A percentile compares a stretch with the other conserved stretches of the same genome.
Conservation (phyloP, 2,329 filamentous ascomycete genomes). For the Ampelomyces quisqualis region DNA sequence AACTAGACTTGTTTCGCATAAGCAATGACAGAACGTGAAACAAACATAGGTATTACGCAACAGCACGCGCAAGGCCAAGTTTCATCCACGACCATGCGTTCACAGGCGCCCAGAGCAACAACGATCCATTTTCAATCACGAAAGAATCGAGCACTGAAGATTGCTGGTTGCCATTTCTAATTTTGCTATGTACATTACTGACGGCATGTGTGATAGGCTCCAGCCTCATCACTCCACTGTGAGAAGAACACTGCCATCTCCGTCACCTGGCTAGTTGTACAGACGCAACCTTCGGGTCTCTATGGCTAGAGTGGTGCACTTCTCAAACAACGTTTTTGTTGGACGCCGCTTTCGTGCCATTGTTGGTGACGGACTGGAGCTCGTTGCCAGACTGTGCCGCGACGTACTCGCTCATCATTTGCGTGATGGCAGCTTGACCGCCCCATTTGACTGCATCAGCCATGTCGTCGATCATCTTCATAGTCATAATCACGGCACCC, state of each 20-base stretch:
- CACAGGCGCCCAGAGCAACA: neutral
- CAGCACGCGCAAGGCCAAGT: neutral
- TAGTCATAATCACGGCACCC: conserved; percentile 36
- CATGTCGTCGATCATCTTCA: conserved; percentile 41
- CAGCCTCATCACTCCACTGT: neutral
- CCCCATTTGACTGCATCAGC: conserved; percentile 27
- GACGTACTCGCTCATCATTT: conserved; percentile 41
- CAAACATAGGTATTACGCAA: neutral
- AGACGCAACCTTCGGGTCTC: neutral
- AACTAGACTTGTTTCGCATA: neutral
- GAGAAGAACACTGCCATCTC: neutral
- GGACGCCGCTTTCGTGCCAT: conserved; percentile 1
- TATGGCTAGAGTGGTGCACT: too few relatives aligned
- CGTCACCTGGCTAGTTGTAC: neutral
- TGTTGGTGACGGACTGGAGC: conserved; percentile 5
- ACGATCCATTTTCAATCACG: neutral
- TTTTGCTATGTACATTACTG: neutral
- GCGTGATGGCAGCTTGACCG: conserved; percentile 32
- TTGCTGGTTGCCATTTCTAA: neutral
- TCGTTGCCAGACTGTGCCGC: conserved; percentile 28
- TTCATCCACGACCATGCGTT: neutral
- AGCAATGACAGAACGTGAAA: neutral
- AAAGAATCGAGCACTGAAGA: neutral
- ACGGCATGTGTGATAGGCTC: neutral
- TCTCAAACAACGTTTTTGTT: too few relatives aligned